Conservation (phyloP, 2,329 filamentous ascomycete species). For the Alternaria sp. region DNA sequence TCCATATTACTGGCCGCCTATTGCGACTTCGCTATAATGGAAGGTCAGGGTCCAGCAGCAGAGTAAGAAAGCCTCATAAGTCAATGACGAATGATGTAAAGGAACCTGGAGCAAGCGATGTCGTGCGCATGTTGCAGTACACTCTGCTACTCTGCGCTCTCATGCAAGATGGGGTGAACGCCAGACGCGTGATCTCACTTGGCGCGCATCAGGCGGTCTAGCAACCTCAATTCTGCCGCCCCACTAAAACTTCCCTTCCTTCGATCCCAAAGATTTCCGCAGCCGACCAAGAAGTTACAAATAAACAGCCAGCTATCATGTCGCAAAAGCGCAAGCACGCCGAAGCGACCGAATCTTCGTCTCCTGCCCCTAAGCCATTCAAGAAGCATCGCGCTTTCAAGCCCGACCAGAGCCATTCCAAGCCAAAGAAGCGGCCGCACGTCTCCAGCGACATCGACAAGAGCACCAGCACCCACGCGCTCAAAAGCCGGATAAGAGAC, state of each 20-base stretch:
- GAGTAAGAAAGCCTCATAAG: neutral
- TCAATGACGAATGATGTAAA: neutral
- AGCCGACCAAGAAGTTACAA: constrained; percentile 8
- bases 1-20: constrained; percentile 57
- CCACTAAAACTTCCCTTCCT: constrained; percentile 43
- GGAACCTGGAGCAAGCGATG: neutral
- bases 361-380: constrained; percentile 19
- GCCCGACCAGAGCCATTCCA: constrained; percentile 24
- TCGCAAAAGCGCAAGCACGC: constrained; percentile 49
- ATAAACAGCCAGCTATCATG: constrained; percentile 32
- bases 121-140: neutral
- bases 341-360: constrained; percentile 29
- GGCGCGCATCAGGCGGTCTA: constrained; percentile 32
- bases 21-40: constrained; percentile 3
- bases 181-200: constrained; percentile 33
- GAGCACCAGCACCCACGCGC: constrained; percentile 60
- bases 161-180: constrained; percentile 24
- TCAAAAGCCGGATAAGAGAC: constrained; percentile 76
- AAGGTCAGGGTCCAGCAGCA: constrained; percentile 3
- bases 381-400: constrained; percentile 42
- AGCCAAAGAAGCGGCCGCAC: constrained; percentile 34
- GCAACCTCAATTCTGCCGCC: constrained; percentile 36
- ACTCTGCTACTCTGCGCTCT: neutral
- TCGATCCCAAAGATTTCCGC: constrained; percentile 15
- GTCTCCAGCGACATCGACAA: constrained; percentile 36